A percentile compares a stretch with the other conserved stretches of the same genome.
phyloP scores from a whole-genome alignment of 2,329 filamentous ascomycete species.

The Fusarium sacchari region DNA sequence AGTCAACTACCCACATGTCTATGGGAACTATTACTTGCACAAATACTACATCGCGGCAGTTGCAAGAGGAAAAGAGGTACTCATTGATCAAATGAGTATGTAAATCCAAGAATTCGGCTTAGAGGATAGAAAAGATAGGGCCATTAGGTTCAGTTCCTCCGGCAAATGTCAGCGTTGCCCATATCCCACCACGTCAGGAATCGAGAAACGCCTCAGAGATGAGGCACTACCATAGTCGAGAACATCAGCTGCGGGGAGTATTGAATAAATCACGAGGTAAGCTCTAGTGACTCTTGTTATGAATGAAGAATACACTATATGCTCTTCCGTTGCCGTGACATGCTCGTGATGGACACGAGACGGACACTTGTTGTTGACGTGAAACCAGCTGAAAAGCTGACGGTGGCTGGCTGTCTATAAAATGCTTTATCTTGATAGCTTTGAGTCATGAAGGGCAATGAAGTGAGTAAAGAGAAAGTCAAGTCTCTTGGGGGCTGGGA shows the following conservation, averaged over 20 bases:
- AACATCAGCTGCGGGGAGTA: rapidly evolving
- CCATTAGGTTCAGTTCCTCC: neutral
- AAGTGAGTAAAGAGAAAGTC: neutral
- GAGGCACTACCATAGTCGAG: rapidly evolving
- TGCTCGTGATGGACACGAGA: neutral
- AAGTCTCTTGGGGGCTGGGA: neutral
- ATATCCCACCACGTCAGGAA: neutral
- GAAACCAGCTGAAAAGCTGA: no score
- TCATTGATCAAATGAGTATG: rapidly evolving
- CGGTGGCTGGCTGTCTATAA: neutral
- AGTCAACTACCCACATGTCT: neutral
- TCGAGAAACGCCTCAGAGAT: neutral
- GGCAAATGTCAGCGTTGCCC: neutral
- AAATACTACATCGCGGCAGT: neutral
- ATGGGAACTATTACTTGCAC: rapidly evolving
- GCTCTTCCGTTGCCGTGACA: neutral
- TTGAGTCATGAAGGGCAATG: neutral
- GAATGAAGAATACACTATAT: neutral
- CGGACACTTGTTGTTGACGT: neutral
- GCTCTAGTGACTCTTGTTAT: neutral
- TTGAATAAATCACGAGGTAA: neutral
- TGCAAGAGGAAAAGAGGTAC: rapidly evolving
- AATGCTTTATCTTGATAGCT: rapidly evolving
- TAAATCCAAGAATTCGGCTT: rapidly evolving
- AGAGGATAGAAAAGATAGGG: no score